Evolutionary conservation across 208 protist genomes (phyloP).

Genomic region (Leishmania amazonensis): DNA sequence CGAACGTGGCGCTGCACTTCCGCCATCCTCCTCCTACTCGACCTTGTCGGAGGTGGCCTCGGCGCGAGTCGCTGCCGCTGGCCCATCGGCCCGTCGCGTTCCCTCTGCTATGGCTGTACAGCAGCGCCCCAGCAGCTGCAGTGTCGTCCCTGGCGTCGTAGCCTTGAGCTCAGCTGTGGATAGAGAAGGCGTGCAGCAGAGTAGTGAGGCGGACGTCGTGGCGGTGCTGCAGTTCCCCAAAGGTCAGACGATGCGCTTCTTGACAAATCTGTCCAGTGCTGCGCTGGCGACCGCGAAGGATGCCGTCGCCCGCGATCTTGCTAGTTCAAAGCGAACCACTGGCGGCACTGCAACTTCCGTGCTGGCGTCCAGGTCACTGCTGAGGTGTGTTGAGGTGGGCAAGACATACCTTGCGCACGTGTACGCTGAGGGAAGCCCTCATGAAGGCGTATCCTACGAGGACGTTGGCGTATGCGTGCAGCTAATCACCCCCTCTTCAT

Average conservation of each 20-base stretch:
- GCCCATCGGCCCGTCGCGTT: conserved; percentile 31
- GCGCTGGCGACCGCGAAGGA: conserved; percentile 8
- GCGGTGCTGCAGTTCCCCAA: conserved; percentile 52
- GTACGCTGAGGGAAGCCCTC: conserved; percentile 38
- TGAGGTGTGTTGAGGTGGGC: conserved; percentile 27
- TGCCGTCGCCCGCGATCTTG: not conserved
- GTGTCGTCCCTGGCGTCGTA: not conserved
- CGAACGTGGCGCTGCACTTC: not conserved
- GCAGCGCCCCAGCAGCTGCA: conserved; percentile 2
- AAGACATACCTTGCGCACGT: conserved; percentile 52
- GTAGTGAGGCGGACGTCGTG: conserved; percentile 25
- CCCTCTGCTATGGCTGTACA: conserved; percentile 15
- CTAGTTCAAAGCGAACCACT: not conserved
- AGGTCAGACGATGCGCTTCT: conserved; percentile 51
- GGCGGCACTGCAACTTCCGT: not conserved
- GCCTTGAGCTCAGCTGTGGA: not conserved
- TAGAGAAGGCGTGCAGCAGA: conserved; percentile 1
- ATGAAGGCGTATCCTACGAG: conserved; percentile 47
- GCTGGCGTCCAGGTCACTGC: not conserved
- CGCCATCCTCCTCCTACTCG: not conserved
- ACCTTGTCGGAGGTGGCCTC: conserved; percentile 3
- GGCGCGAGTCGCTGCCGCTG: conserved; percentile 5
- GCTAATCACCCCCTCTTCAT: conserved; percentile 9
- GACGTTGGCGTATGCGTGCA: conserved; percentile 54
- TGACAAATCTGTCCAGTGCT: conserved; percentile 17